Evolutionary conservation across 345 rosid genomes (phyloP).

Genomic region (Microcos paniculata): DNA sequence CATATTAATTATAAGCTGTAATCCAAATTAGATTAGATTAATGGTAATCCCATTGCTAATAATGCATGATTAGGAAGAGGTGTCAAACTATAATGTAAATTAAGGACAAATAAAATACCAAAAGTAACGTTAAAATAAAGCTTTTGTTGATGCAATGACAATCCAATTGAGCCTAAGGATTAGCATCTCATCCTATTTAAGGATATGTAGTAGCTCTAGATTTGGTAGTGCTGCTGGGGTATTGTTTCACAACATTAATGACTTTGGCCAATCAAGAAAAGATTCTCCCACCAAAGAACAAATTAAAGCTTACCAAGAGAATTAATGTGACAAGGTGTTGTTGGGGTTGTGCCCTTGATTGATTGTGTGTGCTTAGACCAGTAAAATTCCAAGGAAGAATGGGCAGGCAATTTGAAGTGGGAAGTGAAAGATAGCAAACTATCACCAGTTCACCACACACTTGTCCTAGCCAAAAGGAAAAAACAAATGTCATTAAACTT

Average conservation of each 20-base stretch:
- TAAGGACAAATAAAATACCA: background rate
- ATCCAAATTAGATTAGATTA: background rate
- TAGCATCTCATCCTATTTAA: background rate
- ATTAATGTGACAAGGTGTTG: background rate
- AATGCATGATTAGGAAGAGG: background rate
- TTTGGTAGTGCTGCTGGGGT: constrained; percentile 2
- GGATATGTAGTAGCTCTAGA: background rate
- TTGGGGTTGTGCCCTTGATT: constrained; percentile 6
- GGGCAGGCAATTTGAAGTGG: constrained; percentile 18
- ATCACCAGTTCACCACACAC: constrained; percentile 21
- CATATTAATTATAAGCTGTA: background rate
- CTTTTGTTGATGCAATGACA: background rate
- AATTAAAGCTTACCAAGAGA: background rate
- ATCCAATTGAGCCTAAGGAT: background rate
- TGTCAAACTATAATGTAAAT: background rate
- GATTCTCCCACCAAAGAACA: constrained; percentile 2
- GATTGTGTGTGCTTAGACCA: background rate
- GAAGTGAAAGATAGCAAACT: background rate
- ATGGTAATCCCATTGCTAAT: background rate
- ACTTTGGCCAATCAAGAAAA: background rate
- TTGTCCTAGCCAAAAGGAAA: background rate
- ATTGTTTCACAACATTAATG: background rate
- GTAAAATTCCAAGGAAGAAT: constrained; percentile 8
- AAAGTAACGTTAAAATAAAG: background rate
- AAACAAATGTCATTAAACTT: background rate